phyloP scores from a whole-genome alignment of 2,329 filamentous ascomycete genomes.

The Aspergillus fumigatiaffinis region DNA sequence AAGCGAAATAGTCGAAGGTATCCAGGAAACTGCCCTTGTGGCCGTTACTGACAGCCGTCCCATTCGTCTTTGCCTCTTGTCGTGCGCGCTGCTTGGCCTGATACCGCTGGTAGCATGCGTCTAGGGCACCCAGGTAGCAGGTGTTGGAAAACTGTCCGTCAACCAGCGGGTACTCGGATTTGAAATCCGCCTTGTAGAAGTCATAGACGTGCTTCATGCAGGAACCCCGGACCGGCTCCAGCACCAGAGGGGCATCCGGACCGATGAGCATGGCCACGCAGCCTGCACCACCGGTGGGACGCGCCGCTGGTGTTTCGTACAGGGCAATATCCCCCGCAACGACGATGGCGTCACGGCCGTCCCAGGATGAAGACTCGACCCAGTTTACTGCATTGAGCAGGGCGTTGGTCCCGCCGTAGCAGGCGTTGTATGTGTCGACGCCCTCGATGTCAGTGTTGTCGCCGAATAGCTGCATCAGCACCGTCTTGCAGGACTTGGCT shows the following conservation, averaged over 20 bases:
- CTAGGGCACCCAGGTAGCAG: constrained; percentile 78
- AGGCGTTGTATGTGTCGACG: constrained; percentile 78
- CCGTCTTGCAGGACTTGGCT: constrained; percentile 86
- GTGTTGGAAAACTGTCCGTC: constrained; percentile 78
- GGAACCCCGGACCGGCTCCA: constrained; percentile 72
- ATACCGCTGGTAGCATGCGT: constrained; percentile 78
- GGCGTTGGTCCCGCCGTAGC: constrained; percentile 82
- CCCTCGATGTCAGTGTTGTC: constrained; percentile 82
- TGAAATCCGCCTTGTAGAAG: constrained; percentile 86
- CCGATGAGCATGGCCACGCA: constrained; percentile 75
- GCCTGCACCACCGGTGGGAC: constrained; percentile 76
- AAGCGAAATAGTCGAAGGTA: constrained; percentile 77
- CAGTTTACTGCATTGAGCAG: constrained; percentile 81
- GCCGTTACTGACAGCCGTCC: constrained; percentile 10
- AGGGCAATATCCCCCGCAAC: constrained; percentile 79
- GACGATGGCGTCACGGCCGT: constrained; percentile 76
- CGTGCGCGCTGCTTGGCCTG: constrained; percentile 63
- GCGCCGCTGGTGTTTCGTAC: constrained; percentile 77
- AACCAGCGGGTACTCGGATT: constrained; percentile 81
- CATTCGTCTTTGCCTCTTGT: constrained; percentile 11
- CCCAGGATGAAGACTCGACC: constrained; percentile 83
- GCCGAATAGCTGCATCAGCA: constrained; percentile 78
- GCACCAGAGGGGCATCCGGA: constrained; percentile 70
- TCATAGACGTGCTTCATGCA: constrained; percentile 84
- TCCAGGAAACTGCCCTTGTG: constrained; percentile 60